Evolutionary conservation across 768 basidiomycete genomes (phyloP).

Genomic region (Tylopilus rubrobrunneus): DNA sequence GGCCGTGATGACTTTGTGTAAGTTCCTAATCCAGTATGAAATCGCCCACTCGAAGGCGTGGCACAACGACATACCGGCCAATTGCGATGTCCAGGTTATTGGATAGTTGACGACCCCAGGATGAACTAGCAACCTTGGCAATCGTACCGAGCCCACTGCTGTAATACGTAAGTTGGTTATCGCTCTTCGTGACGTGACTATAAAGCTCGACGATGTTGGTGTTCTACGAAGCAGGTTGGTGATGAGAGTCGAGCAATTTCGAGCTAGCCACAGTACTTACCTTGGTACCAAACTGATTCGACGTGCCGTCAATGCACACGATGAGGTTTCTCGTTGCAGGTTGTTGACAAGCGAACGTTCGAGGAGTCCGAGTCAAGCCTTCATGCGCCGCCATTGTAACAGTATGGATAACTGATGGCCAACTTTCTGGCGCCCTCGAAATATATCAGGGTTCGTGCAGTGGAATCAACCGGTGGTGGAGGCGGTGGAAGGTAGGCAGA

Average conservation of each 20-base stretch:
- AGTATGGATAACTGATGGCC: background rate
- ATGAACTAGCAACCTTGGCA: constrained; percentile 22
- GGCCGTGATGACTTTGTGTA: constrained; percentile 31
- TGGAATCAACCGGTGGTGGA: background rate
- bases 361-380: background rate
- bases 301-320: constrained; percentile 40
- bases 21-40: constrained; percentile 25
- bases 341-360: constrained; percentile 3
- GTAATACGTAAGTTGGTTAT: constrained; percentile 37
- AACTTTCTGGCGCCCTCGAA: background rate
- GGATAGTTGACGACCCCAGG: constrained; percentile 18
- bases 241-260: background rate
- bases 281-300: constrained; percentile 35
- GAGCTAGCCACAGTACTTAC: constrained; percentile 13
- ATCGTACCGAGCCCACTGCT: constrained; percentile 39
- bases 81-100: constrained; percentile 34
- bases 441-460: background rate
- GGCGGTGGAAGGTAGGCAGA: background rate
- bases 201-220: constrained; percentile 41
- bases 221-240: constrained; percentile 25
- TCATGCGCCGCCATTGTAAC: constrained; percentile 7
- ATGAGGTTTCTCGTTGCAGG: constrained; percentile 17
- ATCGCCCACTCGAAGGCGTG: background rate
- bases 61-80: constrained; percentile 29
- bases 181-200: constrained; percentile 32